These are phyloP conservation scores for Microdochium trichocladiopsis DNA, from an alignment of 2,329 filamentous ascomycete species.

Conservation along the genomic window DNA sequence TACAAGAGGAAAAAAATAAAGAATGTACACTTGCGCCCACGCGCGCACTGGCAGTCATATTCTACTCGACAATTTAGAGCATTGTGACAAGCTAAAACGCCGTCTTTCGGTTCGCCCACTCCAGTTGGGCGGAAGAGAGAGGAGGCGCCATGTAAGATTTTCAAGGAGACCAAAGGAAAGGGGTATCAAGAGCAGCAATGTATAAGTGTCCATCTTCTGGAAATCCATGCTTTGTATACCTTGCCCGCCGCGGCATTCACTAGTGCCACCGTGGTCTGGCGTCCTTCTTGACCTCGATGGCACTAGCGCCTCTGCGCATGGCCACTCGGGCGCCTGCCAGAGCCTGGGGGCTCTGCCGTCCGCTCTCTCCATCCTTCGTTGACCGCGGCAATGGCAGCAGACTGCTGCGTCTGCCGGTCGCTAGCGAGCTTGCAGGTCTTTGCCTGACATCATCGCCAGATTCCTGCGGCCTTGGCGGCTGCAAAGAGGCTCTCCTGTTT, in stretches of 20 bases:
- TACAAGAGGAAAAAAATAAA: too few species aligned
- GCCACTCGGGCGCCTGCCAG: slow-evolving; percentile 35
- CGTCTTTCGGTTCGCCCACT: too few species aligned
- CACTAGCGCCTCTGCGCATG: slow-evolving; percentile 30
- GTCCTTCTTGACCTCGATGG: slow-evolving; percentile 27
- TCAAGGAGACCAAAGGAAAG: neutral
- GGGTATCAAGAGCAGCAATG: neutral
- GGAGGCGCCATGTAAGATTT: too few species aligned
- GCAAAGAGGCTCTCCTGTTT: slow-evolving; percentile 45
- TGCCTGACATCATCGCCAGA: slow-evolving; percentile 19
- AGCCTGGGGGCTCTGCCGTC: slow-evolving; percentile 41
- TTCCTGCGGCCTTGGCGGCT: slow-evolving; percentile 32
- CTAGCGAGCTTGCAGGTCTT: slow-evolving; percentile 51
- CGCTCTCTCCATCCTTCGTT: slow-evolving; percentile 25
- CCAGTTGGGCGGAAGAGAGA: too few species aligned
- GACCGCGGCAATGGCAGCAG: slow-evolving; percentile 42
- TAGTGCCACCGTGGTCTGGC: slow-evolving; percentile 43
- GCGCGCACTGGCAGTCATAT: too few species aligned
- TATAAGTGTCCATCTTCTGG: neutral
- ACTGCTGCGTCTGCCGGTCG: slow-evolving; percentile 41
- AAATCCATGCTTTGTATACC: neutral
- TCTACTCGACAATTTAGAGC: too few species aligned
- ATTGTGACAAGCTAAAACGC: too few species aligned
- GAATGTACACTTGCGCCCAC: too few species aligned
- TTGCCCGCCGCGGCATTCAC: slow-evolving; percentile 1